Evolutionary conservation across 2,329 filamentous ascomycete species (phyloP).

Genomic region (Xylaria arbuscula): DNA sequence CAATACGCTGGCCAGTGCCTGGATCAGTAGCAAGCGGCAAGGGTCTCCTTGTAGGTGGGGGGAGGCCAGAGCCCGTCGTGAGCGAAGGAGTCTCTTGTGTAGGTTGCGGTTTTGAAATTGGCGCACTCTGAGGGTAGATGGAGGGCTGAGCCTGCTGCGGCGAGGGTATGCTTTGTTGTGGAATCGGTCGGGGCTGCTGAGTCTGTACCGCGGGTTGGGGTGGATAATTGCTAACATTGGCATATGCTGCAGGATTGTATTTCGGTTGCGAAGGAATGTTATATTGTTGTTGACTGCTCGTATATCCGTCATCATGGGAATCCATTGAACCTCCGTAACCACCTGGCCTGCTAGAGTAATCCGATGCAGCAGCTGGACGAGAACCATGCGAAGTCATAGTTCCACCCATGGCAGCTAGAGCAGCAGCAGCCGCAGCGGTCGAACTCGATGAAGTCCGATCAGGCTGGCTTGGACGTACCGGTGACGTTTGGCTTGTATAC

Average conservation of each 20-base stretch:
- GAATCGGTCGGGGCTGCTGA: slow-evolving; percentile 54
- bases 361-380: slow-evolving; percentile 45
- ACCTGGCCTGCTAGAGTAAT: slow-evolving; percentile 52
- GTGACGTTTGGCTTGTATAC: slow-evolving; percentile 66
- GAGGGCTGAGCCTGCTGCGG: slow-evolving; percentile 48
- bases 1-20: slow-evolving; percentile 85
- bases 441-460: slow-evolving; percentile 66
- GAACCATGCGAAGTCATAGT: slow-evolving; percentile 52
- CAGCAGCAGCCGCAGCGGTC: slow-evolving; percentile 65
- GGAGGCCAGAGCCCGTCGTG: slow-evolving; percentile 48
- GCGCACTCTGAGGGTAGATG: slow-evolving; percentile 49
- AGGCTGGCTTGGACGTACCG: slow-evolving; percentile 62
- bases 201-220: slow-evolving; percentile 55
- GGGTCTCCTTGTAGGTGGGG: slow-evolving; percentile 63
- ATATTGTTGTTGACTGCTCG: slow-evolving; percentile 45
- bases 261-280: slow-evolving; percentile 62
- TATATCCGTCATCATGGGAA: slow-evolving; percentile 49
- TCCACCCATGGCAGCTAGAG: slow-evolving; percentile 67
- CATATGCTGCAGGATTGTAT: slow-evolving; percentile 84
- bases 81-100: slow-evolving; percentile 54
- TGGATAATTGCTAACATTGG: slow-evolving; percentile 67
- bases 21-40: slow-evolving; percentile 77
- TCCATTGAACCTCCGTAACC: slow-evolving; percentile 47
- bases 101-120: slow-evolving; percentile 54
- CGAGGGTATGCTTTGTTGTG: slow-evolving; percentile 50